phyloP scores from a whole-genome alignment of 495 filamentous ascomycete genomes.

The Daldinia grandis region DNA sequence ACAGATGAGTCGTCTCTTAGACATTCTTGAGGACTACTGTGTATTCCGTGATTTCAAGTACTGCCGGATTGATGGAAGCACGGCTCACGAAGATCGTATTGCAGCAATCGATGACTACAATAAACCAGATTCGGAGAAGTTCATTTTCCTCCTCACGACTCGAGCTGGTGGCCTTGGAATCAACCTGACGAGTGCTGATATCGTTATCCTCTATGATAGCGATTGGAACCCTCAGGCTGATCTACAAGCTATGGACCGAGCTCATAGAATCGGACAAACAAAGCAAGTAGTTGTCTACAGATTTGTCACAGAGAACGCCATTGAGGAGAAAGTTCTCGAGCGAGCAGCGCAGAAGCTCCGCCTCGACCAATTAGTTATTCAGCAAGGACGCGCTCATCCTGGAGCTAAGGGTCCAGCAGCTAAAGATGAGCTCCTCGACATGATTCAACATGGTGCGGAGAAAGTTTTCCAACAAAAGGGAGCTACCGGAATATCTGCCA shows the following conservation, averaged over 20 bases:
- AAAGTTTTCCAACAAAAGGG: slow-evolving; percentile 82
- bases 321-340: slow-evolving; percentile 98
- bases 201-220: slow-evolving; percentile 98
- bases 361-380: slow-evolving; percentile 98
- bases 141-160: slow-evolving; percentile 96
- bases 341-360: slow-evolving; percentile 97
- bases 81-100: slow-evolving; percentile 97
- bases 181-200: slow-evolving; percentile 94
- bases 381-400: slow-evolving; percentile 95
- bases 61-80: slow-evolving; percentile 96
- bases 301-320: slow-evolving; percentile 96
- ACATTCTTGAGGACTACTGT: slow-evolving; percentile 98
- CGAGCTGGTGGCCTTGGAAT: slow-evolving; percentile 97
- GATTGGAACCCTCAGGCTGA: slow-evolving; percentile 99
- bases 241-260: slow-evolving; percentile 97
- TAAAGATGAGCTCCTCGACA: slow-evolving; percentile 93
- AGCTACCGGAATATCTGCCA: slow-evolving; percentile 65
- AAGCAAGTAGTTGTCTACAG: slow-evolving; percentile 97
- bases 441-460: slow-evolving; percentile 99
- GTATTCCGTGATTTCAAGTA: slow-evolving; percentile 95
- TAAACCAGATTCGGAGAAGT: slow-evolving; percentile 93
- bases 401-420: slow-evolving; percentile 85
- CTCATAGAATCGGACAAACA: slow-evolving; percentile 97
- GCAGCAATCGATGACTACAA: slow-evolving; percentile 99
- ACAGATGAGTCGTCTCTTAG: slow-evolving; percentile 96